phyloP scores from a whole-genome alignment of 805 yeast species.

The Priceomyces castillae region DNA sequence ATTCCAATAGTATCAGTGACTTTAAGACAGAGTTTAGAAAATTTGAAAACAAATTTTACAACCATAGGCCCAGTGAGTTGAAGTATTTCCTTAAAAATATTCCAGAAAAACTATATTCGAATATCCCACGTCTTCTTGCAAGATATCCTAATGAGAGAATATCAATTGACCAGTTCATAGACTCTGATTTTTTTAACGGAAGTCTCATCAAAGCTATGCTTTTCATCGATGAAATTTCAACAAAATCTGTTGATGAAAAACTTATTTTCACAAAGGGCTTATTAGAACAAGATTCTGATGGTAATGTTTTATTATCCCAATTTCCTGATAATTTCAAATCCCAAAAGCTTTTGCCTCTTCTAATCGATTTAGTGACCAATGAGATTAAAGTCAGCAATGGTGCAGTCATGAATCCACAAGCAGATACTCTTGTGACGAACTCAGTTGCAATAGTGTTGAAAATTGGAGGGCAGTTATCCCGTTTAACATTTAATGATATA shows the following conservation, averaged over 20 bases:
- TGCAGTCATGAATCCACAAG: conserved; percentile 19
- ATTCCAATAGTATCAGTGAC: conserved; percentile 53
- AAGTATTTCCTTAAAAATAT: conserved; percentile 51
- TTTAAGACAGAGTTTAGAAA: conserved; percentile 55
- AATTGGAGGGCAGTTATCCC: conserved; percentile 67
- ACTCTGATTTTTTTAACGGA: conserved; percentile 74
- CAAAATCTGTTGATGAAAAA: conserved; percentile 67
- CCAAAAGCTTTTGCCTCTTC: conserved; percentile 71
- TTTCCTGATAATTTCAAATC: conserved; percentile 48
- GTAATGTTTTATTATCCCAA: conserved; percentile 22
- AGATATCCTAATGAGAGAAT: conserved; percentile 57
- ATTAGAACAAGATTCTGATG: conserved; percentile 24
- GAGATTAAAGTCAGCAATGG: conserved; percentile 26
- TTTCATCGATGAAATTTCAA: conserved; percentile 78
- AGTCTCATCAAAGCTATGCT: conserved; percentile 77
- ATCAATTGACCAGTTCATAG: conserved; percentile 64
- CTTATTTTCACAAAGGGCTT: conserved; percentile 66
- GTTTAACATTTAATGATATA: conserved; percentile 72
- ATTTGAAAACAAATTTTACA: conserved; percentile 45
- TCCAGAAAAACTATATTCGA: conserved; percentile 53
- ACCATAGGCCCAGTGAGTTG: conserved; percentile 31
- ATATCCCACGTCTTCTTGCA: conserved; percentile 53
- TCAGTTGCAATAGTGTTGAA: conserved; percentile 56
- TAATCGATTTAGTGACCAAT: conserved; percentile 51
- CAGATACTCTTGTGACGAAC: conserved; percentile 42